A percentile compares a stretch with the other conserved stretches of the same genome.
Evolutionary conservation across 2,329 filamentous ascomycete species (phyloP).

Genomic region (Paramyrothecium roridum): DNA sequence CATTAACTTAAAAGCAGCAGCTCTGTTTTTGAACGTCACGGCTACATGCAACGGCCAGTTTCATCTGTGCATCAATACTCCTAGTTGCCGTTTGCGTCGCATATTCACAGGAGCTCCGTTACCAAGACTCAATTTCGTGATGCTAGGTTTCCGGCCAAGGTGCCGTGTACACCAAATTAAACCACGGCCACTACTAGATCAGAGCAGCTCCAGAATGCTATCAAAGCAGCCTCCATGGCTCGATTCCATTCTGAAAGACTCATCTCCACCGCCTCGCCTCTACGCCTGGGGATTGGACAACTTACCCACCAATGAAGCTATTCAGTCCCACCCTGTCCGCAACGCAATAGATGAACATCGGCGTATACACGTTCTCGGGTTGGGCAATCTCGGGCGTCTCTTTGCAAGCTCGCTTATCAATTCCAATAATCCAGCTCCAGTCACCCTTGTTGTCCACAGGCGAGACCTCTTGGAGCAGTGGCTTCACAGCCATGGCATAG

Average conservation of each 20-base stretch:
- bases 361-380: conserved; percentile 75
- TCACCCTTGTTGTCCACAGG: conserved; percentile 79
- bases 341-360: conserved; percentile 13
- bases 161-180: background rate
- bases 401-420: conserved; percentile 70
- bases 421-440: conserved; percentile 59
- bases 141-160: background rate
- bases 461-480: conserved; percentile 46
- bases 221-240: conserved; percentile 30
- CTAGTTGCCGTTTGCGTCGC: too few species aligned
- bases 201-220: conserved; percentile 9
- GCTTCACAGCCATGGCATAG: conserved; percentile 38
- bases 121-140: too few species aligned
- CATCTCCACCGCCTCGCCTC: conserved; percentile 24
- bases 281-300: conserved; percentile 33
- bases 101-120: too few species aligned
- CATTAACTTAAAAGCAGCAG: too few species aligned
- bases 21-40: too few species aligned
- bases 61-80: too few species aligned
- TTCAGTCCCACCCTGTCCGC: background rate
- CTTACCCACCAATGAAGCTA: conserved; percentile 6
- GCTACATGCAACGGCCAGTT: too few species aligned
- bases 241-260: conserved; percentile 19
- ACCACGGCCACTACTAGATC: background rate
- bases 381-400: conserved; percentile 78